These are phyloP conservation scores for Dinochytrium kinnereticum DNA, from an alignment of 371 early-diverging fungal species.

Conservation along the genomic window DNA sequence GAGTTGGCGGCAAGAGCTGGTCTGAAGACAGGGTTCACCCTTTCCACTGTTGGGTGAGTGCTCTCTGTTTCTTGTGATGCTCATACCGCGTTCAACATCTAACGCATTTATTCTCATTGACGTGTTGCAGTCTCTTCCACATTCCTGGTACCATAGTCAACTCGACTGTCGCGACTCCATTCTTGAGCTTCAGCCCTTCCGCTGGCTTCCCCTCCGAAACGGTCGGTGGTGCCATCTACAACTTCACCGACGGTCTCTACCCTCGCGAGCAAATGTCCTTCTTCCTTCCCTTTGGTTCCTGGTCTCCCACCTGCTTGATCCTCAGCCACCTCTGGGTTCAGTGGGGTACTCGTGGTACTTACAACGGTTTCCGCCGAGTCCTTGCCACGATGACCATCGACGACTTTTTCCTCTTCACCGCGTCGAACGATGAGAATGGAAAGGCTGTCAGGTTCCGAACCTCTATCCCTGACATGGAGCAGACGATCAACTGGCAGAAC, in stretches of 20 bases:
- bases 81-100: neutral
- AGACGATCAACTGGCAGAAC: constrained; percentile 6
- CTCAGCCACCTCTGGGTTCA: constrained; percentile 34
- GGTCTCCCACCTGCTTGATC: constrained; percentile 27
- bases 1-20: constrained; percentile 1
- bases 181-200: neutral
- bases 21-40: neutral
- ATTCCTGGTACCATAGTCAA: constrained; percentile 3
- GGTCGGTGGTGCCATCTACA: constrained; percentile 28
- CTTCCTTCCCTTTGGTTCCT: constrained; percentile 30
- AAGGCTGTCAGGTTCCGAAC: constrained; percentile 16
- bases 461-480: constrained; percentile 17
- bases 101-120: too few species aligned
- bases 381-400: constrained; percentile 8
- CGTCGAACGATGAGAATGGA: constrained; percentile 7
- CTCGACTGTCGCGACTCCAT: constrained; percentile 2
- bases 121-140: constrained; percentile 27
- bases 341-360: constrained; percentile 40
- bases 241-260: neutral
- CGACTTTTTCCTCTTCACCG: constrained; percentile 16
- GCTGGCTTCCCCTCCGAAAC: neutral
- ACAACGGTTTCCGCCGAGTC: constrained; percentile 36
- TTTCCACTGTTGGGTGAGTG: constrained; percentile 12
- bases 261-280: constrained; percentile 35
- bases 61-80: neutral